These are phyloP conservation scores for Fonsecaea pedrosoi DNA, from an alignment of 2,329 filamentous ascomycete species.

Conservation along the genomic window DNA sequence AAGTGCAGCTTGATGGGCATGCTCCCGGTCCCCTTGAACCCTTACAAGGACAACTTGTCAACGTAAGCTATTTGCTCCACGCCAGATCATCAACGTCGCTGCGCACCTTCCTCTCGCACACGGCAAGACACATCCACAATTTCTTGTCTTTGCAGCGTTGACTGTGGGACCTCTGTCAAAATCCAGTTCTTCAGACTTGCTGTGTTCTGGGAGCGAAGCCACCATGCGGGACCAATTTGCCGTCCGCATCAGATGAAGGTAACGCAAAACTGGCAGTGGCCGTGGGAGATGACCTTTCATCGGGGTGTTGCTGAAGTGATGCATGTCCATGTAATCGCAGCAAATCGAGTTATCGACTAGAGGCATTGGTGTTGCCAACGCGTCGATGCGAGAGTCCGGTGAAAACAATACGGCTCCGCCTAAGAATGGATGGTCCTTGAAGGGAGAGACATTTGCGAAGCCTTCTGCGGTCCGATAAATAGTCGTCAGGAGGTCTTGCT, in stretches of 20 bases:
- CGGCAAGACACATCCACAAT: conserved; percentile 32
- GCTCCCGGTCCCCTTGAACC: conserved; percentile 22
- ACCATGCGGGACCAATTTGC: not conserved
- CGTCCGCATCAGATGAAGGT: not conserved
- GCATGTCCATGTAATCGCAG: not conserved
- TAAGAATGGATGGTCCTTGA: not conserved
- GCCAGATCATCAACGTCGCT: not conserved
- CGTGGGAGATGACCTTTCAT: not conserved
- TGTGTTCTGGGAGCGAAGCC: not conserved
- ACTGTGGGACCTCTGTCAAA: not conserved
- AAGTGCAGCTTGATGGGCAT: conserved; percentile 31
- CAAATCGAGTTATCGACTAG: not conserved
- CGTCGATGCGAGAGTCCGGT: not conserved
- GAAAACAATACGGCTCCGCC: not conserved
- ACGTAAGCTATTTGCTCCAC: conserved; percentile 11
- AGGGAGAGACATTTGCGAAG: not conserved
- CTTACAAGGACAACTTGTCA: conserved; percentile 31
- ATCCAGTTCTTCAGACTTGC: not conserved
- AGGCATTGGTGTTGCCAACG: not conserved
- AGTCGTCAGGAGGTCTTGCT: not conserved
- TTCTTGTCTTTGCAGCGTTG: conserved; percentile 25
- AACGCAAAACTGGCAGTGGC: not conserved
- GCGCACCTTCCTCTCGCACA: conserved; percentile 30
- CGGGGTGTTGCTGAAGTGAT: not conserved
- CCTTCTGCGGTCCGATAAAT: not conserved